Percentiles rank a stretch among this genome's conserved stretches.
Conservation (phyloP, 2,329 filamentous ascomycete species). For the Talaromyces albobiverticillius region DNA sequence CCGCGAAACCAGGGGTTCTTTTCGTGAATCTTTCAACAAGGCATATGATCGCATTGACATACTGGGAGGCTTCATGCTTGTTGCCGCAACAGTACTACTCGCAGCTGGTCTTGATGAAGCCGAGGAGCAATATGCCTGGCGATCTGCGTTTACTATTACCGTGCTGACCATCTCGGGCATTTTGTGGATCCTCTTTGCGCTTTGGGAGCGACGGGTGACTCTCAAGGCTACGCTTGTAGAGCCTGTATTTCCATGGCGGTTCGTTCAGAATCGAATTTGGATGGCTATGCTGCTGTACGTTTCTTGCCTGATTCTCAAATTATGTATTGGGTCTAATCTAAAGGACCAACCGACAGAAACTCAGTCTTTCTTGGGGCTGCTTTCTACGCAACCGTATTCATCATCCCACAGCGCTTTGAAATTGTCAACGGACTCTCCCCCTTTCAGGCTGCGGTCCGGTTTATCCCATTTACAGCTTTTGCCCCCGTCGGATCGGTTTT, state of each 20-base stretch:
- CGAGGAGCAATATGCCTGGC: conserved; percentile 14
- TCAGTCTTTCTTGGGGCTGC: conserved; percentile 30
- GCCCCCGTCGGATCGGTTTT: neutral
- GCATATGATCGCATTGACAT: too few species aligned
- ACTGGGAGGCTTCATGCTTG: neutral
- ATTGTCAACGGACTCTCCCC: conserved; percentile 2
- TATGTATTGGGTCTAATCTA: too few species aligned
- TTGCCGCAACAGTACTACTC: conserved; percentile 6
- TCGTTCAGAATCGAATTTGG: conserved; percentile 15
- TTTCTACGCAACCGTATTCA: conserved; percentile 25
- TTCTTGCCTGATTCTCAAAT: neutral
- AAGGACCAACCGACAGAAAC: neutral
- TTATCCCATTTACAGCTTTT: conserved; percentile 4
- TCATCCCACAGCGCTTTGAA: neutral
- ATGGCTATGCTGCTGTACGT: conserved; percentile 17
- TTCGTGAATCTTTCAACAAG: neutral
- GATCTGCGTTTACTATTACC: conserved; percentile 17
- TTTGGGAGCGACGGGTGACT: conserved; percentile 2
- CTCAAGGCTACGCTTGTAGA: conserved; percentile 4
- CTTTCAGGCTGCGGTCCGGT: neutral
- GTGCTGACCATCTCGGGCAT: neutral
- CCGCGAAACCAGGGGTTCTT: neutral
- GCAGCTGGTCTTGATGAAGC: conserved; percentile 13
- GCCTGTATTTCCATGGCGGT: conserved; percentile 16
- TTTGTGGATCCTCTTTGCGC: neutral